A percentile compares a stretch with the other conserved stretches of the same genome.
These are phyloP conservation scores for Crassisporium funariophilum DNA, from an alignment of 768 basidiomycete species.

Conservation along the genomic window DNA sequence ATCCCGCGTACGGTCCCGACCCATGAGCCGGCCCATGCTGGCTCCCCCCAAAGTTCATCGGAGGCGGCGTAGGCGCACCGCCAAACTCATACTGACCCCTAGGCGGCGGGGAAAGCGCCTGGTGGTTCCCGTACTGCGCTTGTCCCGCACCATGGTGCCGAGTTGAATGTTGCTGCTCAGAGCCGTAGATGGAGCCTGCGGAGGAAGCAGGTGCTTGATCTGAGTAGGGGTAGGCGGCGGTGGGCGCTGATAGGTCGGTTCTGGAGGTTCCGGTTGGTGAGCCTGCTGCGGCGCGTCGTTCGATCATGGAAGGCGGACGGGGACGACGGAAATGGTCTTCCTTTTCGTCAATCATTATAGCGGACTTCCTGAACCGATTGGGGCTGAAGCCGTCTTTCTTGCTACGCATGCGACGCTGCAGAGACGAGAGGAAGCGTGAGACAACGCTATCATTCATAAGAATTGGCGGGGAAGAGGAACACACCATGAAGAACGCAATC, in stretches of 20 bases:
- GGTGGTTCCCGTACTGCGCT: slow-evolving; percentile 10
- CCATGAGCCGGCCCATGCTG: slow-evolving; percentile 11
- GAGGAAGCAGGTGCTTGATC: slow-evolving; percentile 9
- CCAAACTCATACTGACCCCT: too few relatives aligned
- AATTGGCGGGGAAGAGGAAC: slow-evolving; percentile 12
- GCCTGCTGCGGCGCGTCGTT: slow-evolving; percentile 24
- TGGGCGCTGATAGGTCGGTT: slow-evolving; percentile 9
- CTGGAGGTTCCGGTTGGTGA: slow-evolving; percentile 9
- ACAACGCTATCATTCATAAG: not conserved
- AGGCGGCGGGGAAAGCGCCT: not conserved
- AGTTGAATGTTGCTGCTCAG: slow-evolving; percentile 6
- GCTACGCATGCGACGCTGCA: slow-evolving; percentile 36
- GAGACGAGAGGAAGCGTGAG: not conserved
- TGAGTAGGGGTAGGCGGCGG: slow-evolving; percentile 20
- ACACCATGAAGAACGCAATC: slow-evolving; percentile 24
- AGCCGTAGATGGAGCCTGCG: slow-evolving; percentile 13
- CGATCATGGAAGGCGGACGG: slow-evolving; percentile 35
- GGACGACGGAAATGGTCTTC: slow-evolving; percentile 21
- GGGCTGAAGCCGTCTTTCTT: slow-evolving; percentile 45
- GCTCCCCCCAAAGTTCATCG: slow-evolving; percentile 4
- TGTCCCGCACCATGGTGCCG: slow-evolving; percentile 13
- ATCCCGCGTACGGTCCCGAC: slow-evolving; percentile 5
- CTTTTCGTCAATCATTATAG: slow-evolving; percentile 38
- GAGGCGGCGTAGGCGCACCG: not conserved
- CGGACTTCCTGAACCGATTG: slow-evolving; percentile 54